Base-by-base conservation (phyloP, 768 basidiomycete species). In the Dendrothele bispora region DNA sequence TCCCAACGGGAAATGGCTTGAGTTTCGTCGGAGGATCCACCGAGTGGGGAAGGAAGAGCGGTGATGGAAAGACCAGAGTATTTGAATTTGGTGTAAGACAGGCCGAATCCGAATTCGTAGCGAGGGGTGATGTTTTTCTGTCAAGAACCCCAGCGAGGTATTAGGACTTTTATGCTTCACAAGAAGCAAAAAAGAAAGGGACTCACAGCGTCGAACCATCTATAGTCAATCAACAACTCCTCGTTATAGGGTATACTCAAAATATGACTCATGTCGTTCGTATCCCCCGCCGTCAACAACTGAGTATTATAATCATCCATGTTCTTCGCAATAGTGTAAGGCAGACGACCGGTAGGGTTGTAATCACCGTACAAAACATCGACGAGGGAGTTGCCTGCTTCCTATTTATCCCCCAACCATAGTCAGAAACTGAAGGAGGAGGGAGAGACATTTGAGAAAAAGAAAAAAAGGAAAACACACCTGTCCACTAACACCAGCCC, bases 91-190 rank as follows among this genome's bases (percentile, higher is more conserved):
- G 94, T 87, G 70, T 97, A 98, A 48, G 84, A 88, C 59, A 95
- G 63, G 0, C 94, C 94, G 61, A 84, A 95, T 4, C 94, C 94
- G 62, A 98, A 98, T 59, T 91, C 89, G 58, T 82, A 92, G 29
- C 88, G 86, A 3, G 91, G 91, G 1, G 74, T 74, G 53, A 91
- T 89, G 52, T 84, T 78, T 64, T 79, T 69, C 79, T 86, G 27
- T 25, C 44, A 40, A 15, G 28, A 45, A n/a, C 39, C 39, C n/a
- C 22, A 24, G 10, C 26, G n/a, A 3, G 17, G 22, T 25, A 65
- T 25, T 64, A 32, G 22, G 14, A 27, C 18, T 53, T 40, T 41
- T 25, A 11, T 11, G n/a, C 17, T 11, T 39, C 15, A 20, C 25
- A 18, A 21, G 36, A 27, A 11, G 43, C 15, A 12, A 10, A 22